Conservation (phyloP, 2,329 filamentous ascomycete genomes). For the Penicillium sp. region DNA sequence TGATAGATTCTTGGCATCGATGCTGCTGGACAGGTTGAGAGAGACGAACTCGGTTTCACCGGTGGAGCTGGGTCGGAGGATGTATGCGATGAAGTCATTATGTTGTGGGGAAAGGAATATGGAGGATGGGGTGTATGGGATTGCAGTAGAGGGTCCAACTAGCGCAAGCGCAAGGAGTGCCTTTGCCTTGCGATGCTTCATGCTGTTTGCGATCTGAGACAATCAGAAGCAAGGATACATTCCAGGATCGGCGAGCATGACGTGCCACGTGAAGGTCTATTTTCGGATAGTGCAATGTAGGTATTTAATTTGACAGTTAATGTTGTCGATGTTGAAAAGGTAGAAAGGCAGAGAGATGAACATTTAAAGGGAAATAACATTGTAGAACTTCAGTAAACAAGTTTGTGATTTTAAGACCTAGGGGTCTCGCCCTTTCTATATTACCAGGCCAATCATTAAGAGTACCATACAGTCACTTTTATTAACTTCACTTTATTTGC, state of each 20-base stretch:
- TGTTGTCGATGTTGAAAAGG: neutral
- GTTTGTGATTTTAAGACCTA: neutral
- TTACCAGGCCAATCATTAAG: conserved; percentile 13
- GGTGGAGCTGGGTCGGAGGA: conserved; percentile 59
- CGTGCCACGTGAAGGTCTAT: conserved; percentile 18
- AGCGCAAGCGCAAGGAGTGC: conserved; percentile 16
- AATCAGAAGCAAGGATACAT: conserved; percentile 22
- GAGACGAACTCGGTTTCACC: conserved; percentile 56
- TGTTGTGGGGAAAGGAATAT: conserved; percentile 58
- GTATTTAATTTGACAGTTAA: conserved; percentile 2
- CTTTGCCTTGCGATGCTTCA: conserved; percentile 15
- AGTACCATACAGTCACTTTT: neutral
- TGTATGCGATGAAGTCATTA: conserved; percentile 61
- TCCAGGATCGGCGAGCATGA: conserved; percentile 26
- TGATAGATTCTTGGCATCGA: conserved; percentile 49
- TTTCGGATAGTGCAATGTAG: neutral
- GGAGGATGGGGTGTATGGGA: conserved; percentile 76
- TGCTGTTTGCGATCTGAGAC: conserved; percentile 22
- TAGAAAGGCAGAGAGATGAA: neutral
- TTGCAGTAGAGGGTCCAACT: conserved; percentile 35
- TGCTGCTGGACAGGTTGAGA: conserved; percentile 61
- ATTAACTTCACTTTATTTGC: conserved; percentile 7
- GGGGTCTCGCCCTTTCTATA: neutral
- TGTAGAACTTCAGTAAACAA: conserved; percentile 1
- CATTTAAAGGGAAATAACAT: neutral